These are phyloP conservation scores for Penicillium sp. DNA, from an alignment of 2,329 filamentous ascomycete genomes.

Conservation along the genomic window DNA sequence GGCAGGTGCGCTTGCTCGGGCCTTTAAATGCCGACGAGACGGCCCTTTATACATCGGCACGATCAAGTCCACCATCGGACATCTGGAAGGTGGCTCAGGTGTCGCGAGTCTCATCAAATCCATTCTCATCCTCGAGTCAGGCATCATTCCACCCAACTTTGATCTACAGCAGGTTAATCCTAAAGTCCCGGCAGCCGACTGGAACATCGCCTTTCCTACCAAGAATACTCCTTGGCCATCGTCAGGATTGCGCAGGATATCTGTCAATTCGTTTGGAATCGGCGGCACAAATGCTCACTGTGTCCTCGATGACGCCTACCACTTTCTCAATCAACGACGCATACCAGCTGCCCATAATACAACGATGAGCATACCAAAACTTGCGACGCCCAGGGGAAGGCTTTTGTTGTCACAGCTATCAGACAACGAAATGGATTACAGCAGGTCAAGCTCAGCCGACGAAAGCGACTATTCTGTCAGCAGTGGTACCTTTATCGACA, in stretches of 20 bases:
- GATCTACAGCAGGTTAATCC: slow-evolving; percentile 41
- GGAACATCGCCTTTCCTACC: slow-evolving; percentile 28
- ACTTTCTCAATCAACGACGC: slow-evolving; percentile 16
- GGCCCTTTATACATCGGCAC: slow-evolving; percentile 25
- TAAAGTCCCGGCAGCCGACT: slow-evolving; percentile 33
- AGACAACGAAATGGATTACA: neutral
- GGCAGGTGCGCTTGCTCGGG: slow-evolving; percentile 24
- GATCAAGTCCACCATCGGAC: slow-evolving; percentile 26
- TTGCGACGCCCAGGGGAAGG: neutral
- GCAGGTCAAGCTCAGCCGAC: slow-evolving; percentile 1
- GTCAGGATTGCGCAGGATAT: slow-evolving; percentile 21
- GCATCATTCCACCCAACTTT: slow-evolving; percentile 43
- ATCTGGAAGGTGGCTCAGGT: slow-evolving; percentile 29
- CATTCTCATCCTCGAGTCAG: slow-evolving; percentile 43
- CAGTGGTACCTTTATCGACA: slow-evolving; percentile 8
- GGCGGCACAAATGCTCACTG: slow-evolving; percentile 35
- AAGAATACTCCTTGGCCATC: slow-evolving; percentile 28
- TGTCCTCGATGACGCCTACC: slow-evolving; percentile 30
- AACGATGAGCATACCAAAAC: neutral
- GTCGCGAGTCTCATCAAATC: slow-evolving; percentile 40
- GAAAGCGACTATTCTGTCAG: slow-evolving; percentile 11
- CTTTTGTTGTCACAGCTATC: neutral
- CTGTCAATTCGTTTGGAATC: slow-evolving; percentile 39
- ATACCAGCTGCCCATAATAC: slow-evolving; percentile 14
- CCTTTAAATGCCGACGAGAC: slow-evolving; percentile 22